Conservation (phyloP, 2,329 filamentous ascomycete species). For the Sclerotinia spermophila region DNA sequence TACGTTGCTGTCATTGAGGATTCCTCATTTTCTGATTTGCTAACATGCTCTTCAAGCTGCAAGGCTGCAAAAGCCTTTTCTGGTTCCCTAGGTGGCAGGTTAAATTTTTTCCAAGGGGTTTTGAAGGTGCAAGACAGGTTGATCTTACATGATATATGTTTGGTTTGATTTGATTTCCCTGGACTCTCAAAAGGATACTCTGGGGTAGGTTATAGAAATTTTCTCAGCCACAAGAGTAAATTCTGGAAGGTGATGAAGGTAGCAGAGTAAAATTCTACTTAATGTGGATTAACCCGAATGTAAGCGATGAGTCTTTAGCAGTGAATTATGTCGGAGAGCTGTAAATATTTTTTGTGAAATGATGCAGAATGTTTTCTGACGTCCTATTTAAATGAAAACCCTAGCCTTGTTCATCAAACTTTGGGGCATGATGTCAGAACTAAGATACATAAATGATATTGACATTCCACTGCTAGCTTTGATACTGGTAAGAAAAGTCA, state of each 20-base stretch:
- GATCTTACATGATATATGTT: background rate
- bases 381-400: too few relatives aligned
- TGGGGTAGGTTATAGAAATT: too few relatives aligned
- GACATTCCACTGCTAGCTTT: too few relatives aligned
- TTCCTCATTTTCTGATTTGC: background rate
- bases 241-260: background rate
- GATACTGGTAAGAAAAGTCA: too few relatives aligned
- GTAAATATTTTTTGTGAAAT: too few relatives aligned
- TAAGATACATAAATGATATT: too few relatives aligned
- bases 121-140: background rate
- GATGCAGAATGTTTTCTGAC: too few relatives aligned
- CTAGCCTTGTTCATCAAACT: too few relatives aligned
- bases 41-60: background rate
- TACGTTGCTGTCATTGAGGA: background rate
- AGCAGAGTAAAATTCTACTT: background rate
- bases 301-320: background rate
- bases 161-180: background rate
- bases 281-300: background rate
- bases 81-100: background rate
- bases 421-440: too few relatives aligned
- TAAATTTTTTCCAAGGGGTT: fast-evolving
- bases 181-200: background rate
- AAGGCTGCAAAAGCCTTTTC: too few relatives aligned
- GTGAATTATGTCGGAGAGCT: background rate
- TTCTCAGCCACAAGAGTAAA: background rate